Base-by-base conservation (phyloP, 176 grass and related monocot genomes). In the Neostapfia colusana region DNA sequence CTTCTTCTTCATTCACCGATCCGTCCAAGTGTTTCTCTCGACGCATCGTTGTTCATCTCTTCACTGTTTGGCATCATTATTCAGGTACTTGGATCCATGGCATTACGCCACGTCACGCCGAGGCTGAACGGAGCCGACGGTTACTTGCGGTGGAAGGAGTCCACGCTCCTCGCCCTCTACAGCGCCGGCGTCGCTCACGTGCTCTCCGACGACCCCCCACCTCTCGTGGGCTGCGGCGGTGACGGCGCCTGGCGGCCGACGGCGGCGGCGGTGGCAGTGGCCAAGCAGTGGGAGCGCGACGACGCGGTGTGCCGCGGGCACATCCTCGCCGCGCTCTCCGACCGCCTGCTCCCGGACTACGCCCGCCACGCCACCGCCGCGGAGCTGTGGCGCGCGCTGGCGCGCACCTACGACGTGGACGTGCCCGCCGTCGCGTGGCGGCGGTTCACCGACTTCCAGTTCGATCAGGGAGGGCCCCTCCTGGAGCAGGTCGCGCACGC, bases 131-230 rank as follows among this genome's bases (percentile, higher is more conserved):
- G 73, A 17, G 15, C 4, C 6, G 67, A 8, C 59, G 53, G 65
- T 24, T 83, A 79, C 63, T 56, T 16, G 21, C 73, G 85, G 18
- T 83, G 79, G 85, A 83, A 79, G 79, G 85, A 83, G 41, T 79
- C 85, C 35, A 2, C 79, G 65, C 85, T 83, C 46, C 80, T 83
- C 67, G 26, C 24, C 67, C 46, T 67, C 45, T 45, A 31, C 36
- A 51, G 14, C 48, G 26, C 73, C 55, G n/a, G 24, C 56, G 10
- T 89, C 25, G 81, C 70, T 0, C 45, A 73, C 45, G 72, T 73
- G 6, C 76, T 89, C 65, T 73, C 7, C 35, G 43, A 63, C 18
- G 49, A 5, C 70, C 50, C 2, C 1, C 54, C 54, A 8, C 21
- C 54, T 3, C 67, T 12, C 4, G 7, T 21, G 7, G 50, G 7